phyloP scores from a whole-genome alignment of 129 eudicot genomes.

The Arctium minus region DNA sequence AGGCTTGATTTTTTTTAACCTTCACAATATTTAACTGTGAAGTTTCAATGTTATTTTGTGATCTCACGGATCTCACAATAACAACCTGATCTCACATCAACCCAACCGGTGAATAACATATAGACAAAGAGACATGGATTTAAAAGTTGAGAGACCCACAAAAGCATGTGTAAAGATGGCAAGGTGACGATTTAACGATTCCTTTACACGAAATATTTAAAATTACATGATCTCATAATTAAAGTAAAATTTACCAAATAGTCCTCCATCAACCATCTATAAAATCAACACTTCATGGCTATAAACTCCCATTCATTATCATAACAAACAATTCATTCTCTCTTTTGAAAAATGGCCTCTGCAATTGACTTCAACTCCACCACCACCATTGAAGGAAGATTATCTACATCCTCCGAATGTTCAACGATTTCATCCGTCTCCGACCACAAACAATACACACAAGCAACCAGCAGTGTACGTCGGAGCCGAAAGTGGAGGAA shows the following conservation, averaged over 20 bases:
- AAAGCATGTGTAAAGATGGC: not conserved
- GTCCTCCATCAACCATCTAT: not conserved
- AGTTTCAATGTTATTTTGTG: too few species aligned
- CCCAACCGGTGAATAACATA: too few species aligned
- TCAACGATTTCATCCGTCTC: not conserved
- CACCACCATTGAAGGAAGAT: not conserved
- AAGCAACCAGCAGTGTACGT: not conserved
- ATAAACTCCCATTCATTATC: not conserved
- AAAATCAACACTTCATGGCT: not conserved
- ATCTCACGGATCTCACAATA: too few species aligned
- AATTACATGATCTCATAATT: not conserved
- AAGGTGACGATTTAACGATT: not conserved
- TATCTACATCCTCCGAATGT: not conserved
- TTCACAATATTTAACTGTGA: too few species aligned
- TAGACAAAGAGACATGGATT: too few species aligned
- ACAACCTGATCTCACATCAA: too few species aligned
- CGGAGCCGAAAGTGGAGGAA: not conserved
- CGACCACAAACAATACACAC: not conserved
- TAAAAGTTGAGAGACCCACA: too few species aligned
- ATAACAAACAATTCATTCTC: not conserved
- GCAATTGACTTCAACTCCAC: not conserved
- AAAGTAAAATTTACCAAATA: slow-evolving; percentile 4
- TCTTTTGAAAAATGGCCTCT: not conserved
- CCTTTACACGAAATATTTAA: slow-evolving; percentile 1
- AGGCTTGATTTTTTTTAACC: too few species aligned